phyloP scores from a whole-genome alignment of 2,329 filamentous ascomycete species.

The Botryotinia calthae region DNA sequence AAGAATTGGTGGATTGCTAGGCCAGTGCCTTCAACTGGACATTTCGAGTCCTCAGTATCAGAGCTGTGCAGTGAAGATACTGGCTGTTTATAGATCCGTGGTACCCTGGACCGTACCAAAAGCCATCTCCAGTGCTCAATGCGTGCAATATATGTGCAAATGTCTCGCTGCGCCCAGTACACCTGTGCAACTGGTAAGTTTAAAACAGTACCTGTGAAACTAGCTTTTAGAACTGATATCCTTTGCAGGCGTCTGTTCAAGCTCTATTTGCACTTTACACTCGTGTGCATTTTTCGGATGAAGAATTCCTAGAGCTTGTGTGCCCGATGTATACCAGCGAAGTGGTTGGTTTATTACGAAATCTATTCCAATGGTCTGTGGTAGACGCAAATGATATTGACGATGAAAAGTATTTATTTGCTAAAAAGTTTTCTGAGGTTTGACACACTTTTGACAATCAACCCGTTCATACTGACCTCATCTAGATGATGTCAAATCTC shows the following conservation, averaged over 20 bases:
- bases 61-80: constrained; percentile 69
- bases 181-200: constrained; percentile 68
- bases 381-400: constrained; percentile 81
- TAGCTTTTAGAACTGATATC: constrained; percentile 26
- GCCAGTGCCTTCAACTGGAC: constrained; percentile 66
- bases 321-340: constrained; percentile 74
- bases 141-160: constrained; percentile 67
- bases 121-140: constrained; percentile 69
- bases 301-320: constrained; percentile 75
- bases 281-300: constrained; percentile 68
- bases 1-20: constrained; percentile 71
- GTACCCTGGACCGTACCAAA: constrained; percentile 87
- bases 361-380: constrained; percentile 75
- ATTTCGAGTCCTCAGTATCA: constrained; percentile 65
- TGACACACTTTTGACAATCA: constrained; percentile 25
- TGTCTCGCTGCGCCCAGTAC: constrained; percentile 69
- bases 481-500: constrained; percentile 77
- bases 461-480: constrained; percentile 18
- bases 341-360: constrained; percentile 67
- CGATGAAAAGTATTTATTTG: constrained; percentile 85
- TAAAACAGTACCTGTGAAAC: neutral
- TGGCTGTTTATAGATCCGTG: constrained; percentile 74
- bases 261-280: constrained; percentile 80
- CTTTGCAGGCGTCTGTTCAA: constrained; percentile 69
- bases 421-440: constrained; percentile 93